Base-by-base conservation (phyloP, 2,329 filamentous ascomycete species). In the Alternaria sp. region DNA sequence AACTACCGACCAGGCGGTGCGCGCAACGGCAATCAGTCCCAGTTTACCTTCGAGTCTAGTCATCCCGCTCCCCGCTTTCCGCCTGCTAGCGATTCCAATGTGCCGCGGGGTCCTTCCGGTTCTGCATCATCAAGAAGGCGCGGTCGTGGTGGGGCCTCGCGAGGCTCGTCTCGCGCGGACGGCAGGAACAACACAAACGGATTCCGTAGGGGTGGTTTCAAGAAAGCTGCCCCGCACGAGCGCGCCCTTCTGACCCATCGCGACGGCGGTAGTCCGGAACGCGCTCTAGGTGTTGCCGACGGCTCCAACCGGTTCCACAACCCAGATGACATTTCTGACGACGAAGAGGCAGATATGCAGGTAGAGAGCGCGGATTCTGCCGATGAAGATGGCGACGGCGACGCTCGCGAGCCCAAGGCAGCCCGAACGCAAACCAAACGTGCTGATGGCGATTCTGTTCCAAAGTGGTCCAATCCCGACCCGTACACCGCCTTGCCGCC, bases 391-490 rank as follows among this genome's bases (percentile, higher is more conserved):
- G 47, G 44, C 5, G 50, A 59, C 19, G 49, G 50, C n/a, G 57
- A 47, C 45, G 56, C 65, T 59, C 19, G 67, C 74, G 44, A 72
- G 54, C 47, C 60, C 49, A 79, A 80, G 65, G 59, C 64, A 32
- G 68, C 73, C 54, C 69, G 69, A 15, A 63, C 66, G 15, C 57
- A 68, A 23, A 55, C 63, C 19, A 62, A 40, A 28, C 71, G 70
- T 43, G 65, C 70, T 54, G 77, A 78, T 56, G 74, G 75, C 63
- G 65, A 80, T 46, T 77, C 75, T 7, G 76, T 77, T 6, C 93
- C 93, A 4, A 93, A 91, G 78, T 98, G 95, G 95, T 97, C 93
- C 5, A 98, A 98, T 71, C 94, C 95, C 4, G 95, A 98, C 77
- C 93, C 94, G 0, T 97, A 98, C 80, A 97, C 93, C 6, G 91